Evolutionary conservation across 306 rosid species (phyloP), one percentile per base, ranked within the genome.

Genomic region (Quercus cerris): DNA sequence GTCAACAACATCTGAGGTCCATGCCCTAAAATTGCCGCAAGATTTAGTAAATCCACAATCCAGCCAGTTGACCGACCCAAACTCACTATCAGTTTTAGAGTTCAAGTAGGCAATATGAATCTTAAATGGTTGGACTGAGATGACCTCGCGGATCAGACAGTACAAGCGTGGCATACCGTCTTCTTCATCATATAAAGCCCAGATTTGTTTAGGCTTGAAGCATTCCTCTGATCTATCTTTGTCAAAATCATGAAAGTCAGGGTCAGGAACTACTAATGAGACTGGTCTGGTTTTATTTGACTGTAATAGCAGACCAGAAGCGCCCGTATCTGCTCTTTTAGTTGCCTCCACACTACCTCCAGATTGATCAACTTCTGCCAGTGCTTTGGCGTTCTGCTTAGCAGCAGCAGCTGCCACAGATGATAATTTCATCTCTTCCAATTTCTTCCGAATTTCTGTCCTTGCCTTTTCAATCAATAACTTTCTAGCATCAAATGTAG

Each of bases 101-200:
- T 79, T 88, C 88, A 96, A 84, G 88, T 91, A 96, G 82, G 93
- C 89, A 20, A 96, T 93, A 78, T 76, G 94, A 80, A 96, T 81
- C 86, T 91, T 93, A 62, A 96, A 96, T 73, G 99, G 99, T 67
- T 78, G 86, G 75, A 96, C 81, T 31, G 99, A 90, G 80, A 93
- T 78, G 56, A 96, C 87, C 86, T 96, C 98, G 4, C 98, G 99
- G 85, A 96, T 84, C 78, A 96, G 84, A 84, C 99, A 96, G 88
- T 96, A 93, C 91, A 96, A 86, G 44, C 99, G 94, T 25, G 99
- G 99, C 99, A 96, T 96, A 28, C 98, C 98, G 78, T 96, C 99
- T 74, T 94, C 98, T 82, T 96, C 99, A 59, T 96, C 99, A 80
- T 96, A 96, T 66, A 96, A 80, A 72, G 99, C 99, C 99, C 99